Conservation (phyloP, 2,329 filamentous ascomycete species). For the Corinectria fuckeliana region DNA sequence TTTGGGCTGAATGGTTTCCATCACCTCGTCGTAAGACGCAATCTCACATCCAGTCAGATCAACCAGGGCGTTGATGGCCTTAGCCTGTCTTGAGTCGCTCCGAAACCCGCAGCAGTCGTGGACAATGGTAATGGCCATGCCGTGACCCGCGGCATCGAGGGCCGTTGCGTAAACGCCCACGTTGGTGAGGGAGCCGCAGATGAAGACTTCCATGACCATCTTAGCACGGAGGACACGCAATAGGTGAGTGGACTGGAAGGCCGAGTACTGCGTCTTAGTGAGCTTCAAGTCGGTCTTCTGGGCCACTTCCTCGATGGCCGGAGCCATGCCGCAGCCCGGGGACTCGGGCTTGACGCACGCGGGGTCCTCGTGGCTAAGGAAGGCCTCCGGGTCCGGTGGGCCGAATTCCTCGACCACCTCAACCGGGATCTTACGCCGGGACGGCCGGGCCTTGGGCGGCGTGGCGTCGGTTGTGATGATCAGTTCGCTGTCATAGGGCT, state of each 20-base stretch:
- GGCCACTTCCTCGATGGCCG: slow-evolving; percentile 49
- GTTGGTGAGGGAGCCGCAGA: slow-evolving; percentile 87
- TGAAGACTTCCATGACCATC: slow-evolving; percentile 86
- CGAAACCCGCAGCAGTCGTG: slow-evolving; percentile 90
- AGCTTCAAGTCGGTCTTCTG: slow-evolving; percentile 59
- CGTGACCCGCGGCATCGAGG: slow-evolving; percentile 86
- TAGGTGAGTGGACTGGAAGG: slow-evolving; percentile 77
- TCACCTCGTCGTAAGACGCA: slow-evolving; percentile 65
- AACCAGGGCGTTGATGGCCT: slow-evolving; percentile 73
- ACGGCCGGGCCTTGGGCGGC: slow-evolving; percentile 22
- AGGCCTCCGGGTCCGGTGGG: slow-evolving; percentile 50
- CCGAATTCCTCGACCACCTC: slow-evolving; percentile 16
- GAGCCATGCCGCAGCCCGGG: slow-evolving; percentile 53
- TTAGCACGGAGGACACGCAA: slow-evolving; percentile 81
- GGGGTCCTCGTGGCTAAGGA: slow-evolving; percentile 51
- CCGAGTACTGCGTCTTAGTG: slow-evolving; percentile 85
- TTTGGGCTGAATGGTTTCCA: slow-evolving; percentile 42
- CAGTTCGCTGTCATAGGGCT: slow-evolving; percentile 61
- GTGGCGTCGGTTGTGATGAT: slow-evolving; percentile 52
- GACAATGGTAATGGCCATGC: slow-evolving; percentile 83
- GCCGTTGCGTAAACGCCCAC: slow-evolving; percentile 90
- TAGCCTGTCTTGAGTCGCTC: slow-evolving; percentile 69
- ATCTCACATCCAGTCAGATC: slow-evolving; percentile 77
- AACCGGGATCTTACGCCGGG: slow-evolving; percentile 21
- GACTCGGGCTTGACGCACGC: slow-evolving; percentile 54